Evolutionary conservation across 495 filamentous ascomycete species (phyloP), one percentile per base, ranked within the genome.

Genomic region (Penicillium turbatum): DNA sequence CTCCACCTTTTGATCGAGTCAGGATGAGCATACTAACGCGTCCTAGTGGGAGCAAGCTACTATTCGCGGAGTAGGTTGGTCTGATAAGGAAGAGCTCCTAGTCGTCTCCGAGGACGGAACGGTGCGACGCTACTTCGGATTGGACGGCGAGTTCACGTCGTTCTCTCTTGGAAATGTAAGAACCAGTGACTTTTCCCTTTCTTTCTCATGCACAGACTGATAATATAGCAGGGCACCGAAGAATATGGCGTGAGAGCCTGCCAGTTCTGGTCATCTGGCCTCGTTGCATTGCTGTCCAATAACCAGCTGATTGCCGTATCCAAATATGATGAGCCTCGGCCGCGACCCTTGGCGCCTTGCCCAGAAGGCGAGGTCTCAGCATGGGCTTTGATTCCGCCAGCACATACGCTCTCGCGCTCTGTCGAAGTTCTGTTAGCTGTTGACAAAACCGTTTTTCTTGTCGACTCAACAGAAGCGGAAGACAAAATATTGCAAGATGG

Each of bases 401-500:
- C 87, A 11, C 86, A 91, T 63, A 92, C 93, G 0, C 80, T 96
- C 26, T 97, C 92, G n/a, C 84, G 92, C 9, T 92, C 92, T 19
- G 93, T 97, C 3, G 95, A 98, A 69, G 93, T 95, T 3, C 76
- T 98, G 15, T 71, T 97, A 11, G 92, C 90, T 47, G 89, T 96
- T 31, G 85, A 81, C 24, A 82, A 87, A 61, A 97, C 93, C 0
- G 78, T 98, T 40, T 87, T 90, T 61, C 81, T 91, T 15, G 81
- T 95, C 5, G 93, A 97, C 69, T 83, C 90, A 2, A 85, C 84
- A 1, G 93, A 96, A 56, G 89, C 88, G 36, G 91, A 96, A 65
- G 92, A 98, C 67, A 86, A 90, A 54, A 81, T 89, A 51, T 80
- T 97, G 9, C 86, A 93, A 56, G 89, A 91, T 56, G 93, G 93